Conservation (phyloP, 176 grass and related monocot genomes). For the Oryza glaberrima region DNA sequence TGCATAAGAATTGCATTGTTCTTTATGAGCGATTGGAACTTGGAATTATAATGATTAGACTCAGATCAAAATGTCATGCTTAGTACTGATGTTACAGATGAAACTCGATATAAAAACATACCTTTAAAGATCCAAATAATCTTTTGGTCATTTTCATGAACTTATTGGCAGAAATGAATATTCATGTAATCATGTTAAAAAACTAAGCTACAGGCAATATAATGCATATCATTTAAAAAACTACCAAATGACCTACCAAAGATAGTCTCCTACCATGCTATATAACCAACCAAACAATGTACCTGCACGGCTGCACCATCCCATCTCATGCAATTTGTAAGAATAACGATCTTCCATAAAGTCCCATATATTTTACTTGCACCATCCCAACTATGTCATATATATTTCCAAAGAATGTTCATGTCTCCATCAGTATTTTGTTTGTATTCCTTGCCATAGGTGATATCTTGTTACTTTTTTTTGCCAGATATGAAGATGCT, state of each 20-base stretch:
- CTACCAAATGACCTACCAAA: neutral
- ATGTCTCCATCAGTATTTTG: conserved; percentile 21
- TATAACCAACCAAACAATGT: neutral
- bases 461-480: conserved; percentile 25
- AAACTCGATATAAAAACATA: neutral
- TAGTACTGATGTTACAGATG: neutral
- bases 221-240: neutral
- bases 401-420: conserved; percentile 4
- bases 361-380: neutral
- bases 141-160: neutral
- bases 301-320: neutral
- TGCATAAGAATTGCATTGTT: conserved; percentile 7
- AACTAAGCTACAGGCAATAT: neutral
- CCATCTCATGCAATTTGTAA: neutral
- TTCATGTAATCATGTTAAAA: neutral
- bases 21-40: neutral
- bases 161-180: neutral
- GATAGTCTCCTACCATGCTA: neutral
- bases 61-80: neutral
- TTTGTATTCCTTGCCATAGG: neutral
- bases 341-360: neutral
- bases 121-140: neutral
- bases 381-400: neutral
- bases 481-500: conserved; percentile 92
- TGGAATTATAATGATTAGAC: neutral